Evolutionary conservation across 164 flowering plant genomes (phyloP), one percentile per base, ranked within the genome.

Genomic region (Magnolia sinica): DNA sequence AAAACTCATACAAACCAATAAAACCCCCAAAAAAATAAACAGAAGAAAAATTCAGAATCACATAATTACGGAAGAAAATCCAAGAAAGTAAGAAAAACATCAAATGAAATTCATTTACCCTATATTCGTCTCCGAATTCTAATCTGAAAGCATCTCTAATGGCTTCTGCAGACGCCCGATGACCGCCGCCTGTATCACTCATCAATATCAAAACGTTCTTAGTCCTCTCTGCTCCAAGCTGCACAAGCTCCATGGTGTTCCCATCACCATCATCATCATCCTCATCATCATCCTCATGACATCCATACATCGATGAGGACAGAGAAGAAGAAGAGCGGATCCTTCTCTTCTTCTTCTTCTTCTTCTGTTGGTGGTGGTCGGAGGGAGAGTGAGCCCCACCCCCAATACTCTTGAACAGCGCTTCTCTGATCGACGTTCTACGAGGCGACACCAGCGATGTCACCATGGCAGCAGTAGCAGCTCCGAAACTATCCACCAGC

Each of bases 111-210:
- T 14, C 14, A 65, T 8, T 63, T 84, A 93, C 98, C 85, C 82
- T 81, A 76, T 95, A 95, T 49, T 91, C 92, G 78, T 95, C 97
- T 0, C 98, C 99, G 72, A 84, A 95, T 74, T 93, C 90, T 61
- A 88, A 65, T 64, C 59, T 77, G 80, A 95, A 95, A 29, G 99
- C 99, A 29, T 95, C 97, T 4, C 91, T 84, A 72, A 95, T 95
- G 29, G 99, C 97, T 84, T 95, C 99, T 0, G 99, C 99, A 0
- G 99, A 95, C 13, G 99, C 99, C 3, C 99, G 82, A 77, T 95
- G 99, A 0, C 99, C 99, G 0, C 99, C 99, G 22, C 99, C 99
- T 0, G 99, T 95, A 75, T 95, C 99, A 64, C 99, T 95, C 99
- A 95, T 93, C 68, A 95, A 86, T 50, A 95, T 95, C 80, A 95